Conservation (phyloP, 2,329 filamentous ascomycete genomes). For the Diplodia corticola region DNA sequence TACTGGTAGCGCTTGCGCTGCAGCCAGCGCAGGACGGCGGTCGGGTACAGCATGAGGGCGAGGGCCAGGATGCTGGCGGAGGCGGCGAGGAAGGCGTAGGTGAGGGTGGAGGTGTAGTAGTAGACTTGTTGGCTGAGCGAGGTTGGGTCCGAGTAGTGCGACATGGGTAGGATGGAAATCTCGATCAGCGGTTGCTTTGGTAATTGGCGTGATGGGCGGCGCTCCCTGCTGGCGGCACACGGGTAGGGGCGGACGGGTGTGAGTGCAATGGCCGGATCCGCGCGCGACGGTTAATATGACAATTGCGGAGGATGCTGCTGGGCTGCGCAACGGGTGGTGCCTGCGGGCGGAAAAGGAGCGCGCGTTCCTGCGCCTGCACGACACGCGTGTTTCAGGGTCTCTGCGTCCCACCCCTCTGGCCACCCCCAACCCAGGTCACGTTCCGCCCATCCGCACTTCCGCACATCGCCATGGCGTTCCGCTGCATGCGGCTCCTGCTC, state of each 20-base stretch:
- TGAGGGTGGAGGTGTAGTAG: slow-evolving; percentile 37
- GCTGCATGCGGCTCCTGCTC: not conserved
- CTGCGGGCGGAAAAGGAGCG: slow-evolving; percentile 15
- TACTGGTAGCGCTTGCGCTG: slow-evolving; percentile 97
- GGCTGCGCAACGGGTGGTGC: slow-evolving; percentile 16
- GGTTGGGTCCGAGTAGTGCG: slow-evolving; percentile 10
- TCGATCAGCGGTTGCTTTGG: slow-evolving; percentile 12
- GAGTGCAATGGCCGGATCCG: not conserved
- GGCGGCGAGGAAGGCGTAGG: slow-evolving; percentile 37
- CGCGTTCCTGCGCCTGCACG: not conserved
- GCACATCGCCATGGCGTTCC: not conserved
- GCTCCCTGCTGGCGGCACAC: not conserved
- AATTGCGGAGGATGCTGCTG: slow-evolving; percentile 17
- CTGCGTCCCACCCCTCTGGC: not conserved
- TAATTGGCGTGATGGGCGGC: not conserved
- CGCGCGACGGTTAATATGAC: not conserved
- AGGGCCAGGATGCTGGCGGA: slow-evolving; percentile 39
- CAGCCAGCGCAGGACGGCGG: slow-evolving; percentile 74
- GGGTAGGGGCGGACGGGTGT: not conserved
- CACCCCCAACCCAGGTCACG: not conserved
- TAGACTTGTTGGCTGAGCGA: slow-evolving; percentile 17
- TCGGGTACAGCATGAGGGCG: slow-evolving; percentile 50
- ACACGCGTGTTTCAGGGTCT: slow-evolving; percentile 9
- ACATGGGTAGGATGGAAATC: slow-evolving; percentile 15
- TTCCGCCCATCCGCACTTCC: not conserved